Evolutionary conservation across 148 eudicot genomes (phyloP), one percentile per base, ranked within the genome.

Genomic region (Linanthus parryae): DNA sequence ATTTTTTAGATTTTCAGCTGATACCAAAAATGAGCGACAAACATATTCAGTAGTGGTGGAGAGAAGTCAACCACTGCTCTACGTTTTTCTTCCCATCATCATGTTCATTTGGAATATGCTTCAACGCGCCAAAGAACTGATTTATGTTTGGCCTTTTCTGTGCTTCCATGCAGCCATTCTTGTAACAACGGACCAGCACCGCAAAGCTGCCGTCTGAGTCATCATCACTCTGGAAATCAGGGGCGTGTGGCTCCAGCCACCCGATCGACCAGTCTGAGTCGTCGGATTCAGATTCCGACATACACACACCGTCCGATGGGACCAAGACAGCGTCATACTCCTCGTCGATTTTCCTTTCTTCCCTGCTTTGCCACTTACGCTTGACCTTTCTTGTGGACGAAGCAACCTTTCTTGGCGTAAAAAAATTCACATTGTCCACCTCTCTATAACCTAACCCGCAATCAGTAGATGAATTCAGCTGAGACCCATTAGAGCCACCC

Each of bases 181-280:
- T 73, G 54, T 87, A 92, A 58, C 96, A 92, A 73, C 88, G 98
- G 44, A 92, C 98, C 51, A 92, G 52, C 30, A 92, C 96, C 21
- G 96, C 96, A 72, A 92, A 92, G 52, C 96, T 84, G 39, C 73
- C 78, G 63, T 85, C 95, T 11, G 35, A 74, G 72, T 82, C 95
- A 48, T 84, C 94, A 33, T 86, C 95, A 64, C 85, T 79, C 77
- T 73, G 71, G 71, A 92, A 92, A 65, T 72, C 94, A 55, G 94
- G 76, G 44, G 85, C 87, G 56, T 84, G 96, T 1, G 94, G 94
- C 58, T 92, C 98, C 52, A 82, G 57, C 98, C 98, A 92, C 63
- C 96, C 98, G 22, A 92, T 75, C 1, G 98, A 87, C 96, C 98
- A 92, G 69, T 92, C 98, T 8, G 98, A 87, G 59, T 84, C 96